Evolutionary conservation across 768 basidiomycete genomes (phyloP).

Genomic region (Mycena venus): DNA sequence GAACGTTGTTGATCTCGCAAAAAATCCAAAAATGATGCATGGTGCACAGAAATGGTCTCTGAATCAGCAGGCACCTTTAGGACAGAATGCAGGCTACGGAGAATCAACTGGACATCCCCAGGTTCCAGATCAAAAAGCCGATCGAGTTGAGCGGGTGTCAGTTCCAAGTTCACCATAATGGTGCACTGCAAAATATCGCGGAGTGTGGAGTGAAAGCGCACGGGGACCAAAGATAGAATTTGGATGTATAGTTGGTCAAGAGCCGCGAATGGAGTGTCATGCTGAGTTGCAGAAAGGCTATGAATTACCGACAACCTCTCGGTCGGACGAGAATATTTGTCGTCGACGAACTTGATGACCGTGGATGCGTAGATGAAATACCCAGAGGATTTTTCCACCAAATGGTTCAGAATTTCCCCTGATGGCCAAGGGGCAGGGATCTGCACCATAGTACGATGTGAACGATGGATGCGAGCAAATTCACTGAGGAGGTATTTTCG

Average conservation of each 20-base stretch:
- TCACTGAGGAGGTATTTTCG: no score
- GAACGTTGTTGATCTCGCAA: not conserved
- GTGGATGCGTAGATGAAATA: slow-evolving; percentile 10
- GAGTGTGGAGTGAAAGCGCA: not conserved
- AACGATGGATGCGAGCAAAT: not conserved
- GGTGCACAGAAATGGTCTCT: not conserved
- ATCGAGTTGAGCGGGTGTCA: not conserved
- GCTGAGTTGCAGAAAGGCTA: not conserved
- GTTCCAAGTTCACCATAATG: not conserved
- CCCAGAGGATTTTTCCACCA: not conserved
- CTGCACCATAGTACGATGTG: not conserved
- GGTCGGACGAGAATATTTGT: not conserved
- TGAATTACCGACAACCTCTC: not conserved
- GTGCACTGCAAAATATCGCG: not conserved
- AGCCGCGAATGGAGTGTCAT: not conserved
- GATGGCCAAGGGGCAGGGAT: not conserved
- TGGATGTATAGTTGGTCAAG: no score
- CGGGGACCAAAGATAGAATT: no score
- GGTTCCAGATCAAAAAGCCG: not conserved
- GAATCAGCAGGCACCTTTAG: not conserved
- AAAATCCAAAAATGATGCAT: no score
- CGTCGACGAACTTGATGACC: slow-evolving; percentile 4
- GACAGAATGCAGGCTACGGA: not conserved
- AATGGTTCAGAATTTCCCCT: not conserved
- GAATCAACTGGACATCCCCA: not conserved